Evolutionary conservation across 164 flowering plant species (phyloP).

Genomic region (Cinnamomum chago): DNA sequence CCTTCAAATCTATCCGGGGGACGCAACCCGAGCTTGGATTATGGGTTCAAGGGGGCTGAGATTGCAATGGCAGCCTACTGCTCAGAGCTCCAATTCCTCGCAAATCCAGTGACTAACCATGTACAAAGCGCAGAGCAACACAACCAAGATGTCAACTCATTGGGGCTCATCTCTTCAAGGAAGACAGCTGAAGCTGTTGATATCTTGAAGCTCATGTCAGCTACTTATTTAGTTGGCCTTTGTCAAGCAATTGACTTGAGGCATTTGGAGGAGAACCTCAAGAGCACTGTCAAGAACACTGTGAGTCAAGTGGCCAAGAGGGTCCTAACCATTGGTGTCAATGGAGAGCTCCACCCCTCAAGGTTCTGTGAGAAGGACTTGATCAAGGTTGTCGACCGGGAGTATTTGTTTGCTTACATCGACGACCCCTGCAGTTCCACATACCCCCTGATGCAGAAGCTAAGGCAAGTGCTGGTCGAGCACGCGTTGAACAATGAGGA

Average conservation of each 20-base stretch:
- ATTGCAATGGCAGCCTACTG: conserved; percentile 44
- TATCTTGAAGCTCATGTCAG: conserved; percentile 43
- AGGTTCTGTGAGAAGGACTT: conserved; percentile 45
- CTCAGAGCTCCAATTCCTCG: conserved; percentile 41
- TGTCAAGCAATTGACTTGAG: conserved; percentile 54
- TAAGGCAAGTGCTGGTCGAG: conserved; percentile 41
- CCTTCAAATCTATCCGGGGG: conserved; percentile 39
- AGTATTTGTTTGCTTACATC: conserved; percentile 32
- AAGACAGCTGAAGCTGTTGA: conserved; percentile 46
- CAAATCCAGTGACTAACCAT: conserved; percentile 40
- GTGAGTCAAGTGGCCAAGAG: conserved; percentile 36
- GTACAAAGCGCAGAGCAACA: conserved; percentile 46
- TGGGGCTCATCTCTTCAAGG: conserved; percentile 45
- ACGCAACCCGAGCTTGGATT: conserved; percentile 40
- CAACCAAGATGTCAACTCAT: conserved; percentile 45
- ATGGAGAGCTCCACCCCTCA: conserved; percentile 39
- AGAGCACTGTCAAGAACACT: conserved; percentile 30
- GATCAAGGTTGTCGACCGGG: conserved; percentile 36
- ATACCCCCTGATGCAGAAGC: conserved; percentile 40
- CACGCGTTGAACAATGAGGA: conserved; percentile 28
- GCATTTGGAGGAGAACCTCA: conserved; percentile 46
- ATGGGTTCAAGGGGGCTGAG: conserved; percentile 45
- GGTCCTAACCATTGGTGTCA: conserved; percentile 18
- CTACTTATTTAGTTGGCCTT: conserved; percentile 40
- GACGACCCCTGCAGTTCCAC: conserved; percentile 41